These are phyloP conservation scores for Viola odorata DNA, from an alignment of 345 rosid genomes.

Conservation along the genomic window DNA sequence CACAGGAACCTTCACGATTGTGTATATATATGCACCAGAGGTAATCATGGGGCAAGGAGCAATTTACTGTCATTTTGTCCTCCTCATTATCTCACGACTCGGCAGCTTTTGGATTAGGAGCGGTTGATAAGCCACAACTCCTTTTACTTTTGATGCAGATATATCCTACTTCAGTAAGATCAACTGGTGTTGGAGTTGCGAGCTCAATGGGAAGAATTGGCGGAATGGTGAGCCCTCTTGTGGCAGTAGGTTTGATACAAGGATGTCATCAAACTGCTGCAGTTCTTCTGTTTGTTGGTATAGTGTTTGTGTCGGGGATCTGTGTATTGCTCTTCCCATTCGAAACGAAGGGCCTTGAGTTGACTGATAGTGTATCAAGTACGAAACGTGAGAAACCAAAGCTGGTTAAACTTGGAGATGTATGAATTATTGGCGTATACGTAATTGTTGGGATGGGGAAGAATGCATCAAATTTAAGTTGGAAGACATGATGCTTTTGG, in stretches of 20 bases:
- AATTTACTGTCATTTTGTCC: conserved; percentile 1
- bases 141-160: conserved; percentile 31
- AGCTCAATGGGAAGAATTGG: conserved; percentile 91
- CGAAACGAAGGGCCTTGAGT: conserved; percentile 74
- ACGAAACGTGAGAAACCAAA: conserved; percentile 9
- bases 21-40: conserved; percentile 89
- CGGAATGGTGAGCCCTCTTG: conserved; percentile 82
- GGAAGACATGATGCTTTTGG: no score
- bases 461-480: no score
- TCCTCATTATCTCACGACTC: neutral
- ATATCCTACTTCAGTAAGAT: conserved; percentile 83
- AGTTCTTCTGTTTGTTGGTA: conserved; percentile 51
- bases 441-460: no score
- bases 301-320: conserved; percentile 55
- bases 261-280: conserved; percentile 77
- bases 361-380: conserved; percentile 42
- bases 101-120: no score
- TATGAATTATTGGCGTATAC: neutral
- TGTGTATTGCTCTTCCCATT: conserved; percentile 67
- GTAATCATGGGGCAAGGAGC: conserved; percentile 21
- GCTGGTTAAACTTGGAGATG: neutral
- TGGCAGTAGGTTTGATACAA: conserved; percentile 74
- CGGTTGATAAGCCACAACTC: neutral
- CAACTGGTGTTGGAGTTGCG: conserved; percentile 85
- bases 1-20: conserved; percentile 62